Percentiles rank a stretch among this genome's conserved stretches.
Conservation (phyloP, 805 yeast species). For the Kregervanrija fluxuum region DNA sequence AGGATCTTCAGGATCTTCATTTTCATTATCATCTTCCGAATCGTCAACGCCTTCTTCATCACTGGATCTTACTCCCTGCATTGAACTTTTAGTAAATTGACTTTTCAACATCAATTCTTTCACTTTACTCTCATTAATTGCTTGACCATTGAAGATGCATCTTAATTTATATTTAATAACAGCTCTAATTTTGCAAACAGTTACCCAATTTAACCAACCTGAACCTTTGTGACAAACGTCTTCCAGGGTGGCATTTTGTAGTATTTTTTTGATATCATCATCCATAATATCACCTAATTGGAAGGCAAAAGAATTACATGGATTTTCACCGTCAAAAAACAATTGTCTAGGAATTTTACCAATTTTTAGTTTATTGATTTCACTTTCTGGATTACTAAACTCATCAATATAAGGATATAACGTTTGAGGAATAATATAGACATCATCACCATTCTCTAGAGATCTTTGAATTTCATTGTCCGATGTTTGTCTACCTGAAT, state of each 20-base stretch:
- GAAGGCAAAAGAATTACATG: constrained; percentile 65
- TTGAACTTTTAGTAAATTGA: constrained; percentile 14
- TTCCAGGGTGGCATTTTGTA: constrained; percentile 33
- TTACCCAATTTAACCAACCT: constrained; percentile 73
- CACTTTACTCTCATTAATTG: constrained; percentile 35
- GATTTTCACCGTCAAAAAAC: constrained; percentile 61
- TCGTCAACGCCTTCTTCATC: constrained; percentile 27
- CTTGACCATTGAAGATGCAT: constrained; percentile 46
- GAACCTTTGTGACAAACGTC: constrained; percentile 48
- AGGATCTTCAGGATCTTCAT: constrained; percentile 7
- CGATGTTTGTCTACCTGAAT: constrained; percentile 23
- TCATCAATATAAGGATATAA: constrained; percentile 14
- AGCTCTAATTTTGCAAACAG: constrained; percentile 57
- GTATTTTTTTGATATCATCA: constrained; percentile 43
- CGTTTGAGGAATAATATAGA: constrained; percentile 20
- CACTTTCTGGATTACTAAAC: constrained; percentile 17
- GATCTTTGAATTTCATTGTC: constrained; percentile 18
- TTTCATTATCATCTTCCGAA: constrained; percentile 6
- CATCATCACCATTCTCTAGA: constrained; percentile 19
- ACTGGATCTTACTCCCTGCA: constrained; percentile 1
- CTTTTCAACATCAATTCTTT: constrained; percentile 37
- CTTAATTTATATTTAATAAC: constrained; percentile 67
- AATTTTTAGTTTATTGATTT: constrained; percentile 14
- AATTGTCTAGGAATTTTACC: constrained; percentile 38
- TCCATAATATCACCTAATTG: constrained; percentile 78